Evolutionary conservation across 495 filamentous ascomycete species (phyloP), one percentile per base, ranked within the genome.

Genomic region (Patellaria atrata): DNA sequence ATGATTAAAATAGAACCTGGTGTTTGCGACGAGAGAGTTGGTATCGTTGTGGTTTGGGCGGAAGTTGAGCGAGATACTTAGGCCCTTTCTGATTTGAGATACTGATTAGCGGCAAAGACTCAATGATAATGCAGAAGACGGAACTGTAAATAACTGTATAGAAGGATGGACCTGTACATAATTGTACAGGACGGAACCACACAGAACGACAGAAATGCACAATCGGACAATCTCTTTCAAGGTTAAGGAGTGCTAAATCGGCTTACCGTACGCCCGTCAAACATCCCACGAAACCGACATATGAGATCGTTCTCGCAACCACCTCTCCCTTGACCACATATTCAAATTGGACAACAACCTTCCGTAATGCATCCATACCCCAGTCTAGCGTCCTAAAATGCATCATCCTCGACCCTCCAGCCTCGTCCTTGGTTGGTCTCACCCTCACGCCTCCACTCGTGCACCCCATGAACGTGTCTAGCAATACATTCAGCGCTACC

Each of bases 351-450:
- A 78, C 68, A 19, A 77, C 49, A 20, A 77, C 38, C 14, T 61
- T 52, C 13, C 75, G 60, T 19, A 79, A 51, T 9, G 50, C 45
- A 40, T 74, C 64, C 75, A 80, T 79, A 0, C 58, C 67, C 75
- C 75, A 80, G 44, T 80, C 75, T 30, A 80, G 50, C 2, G 72
- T 76, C 6, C 75, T 56, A 43, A 78, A 80, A 52, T 79, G 75
- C 40, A 77, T 40, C 61, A 77, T 68, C 29, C 43, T 54, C 0
- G n/a, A n/a, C n/a, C n/a, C 37, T 36, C 5, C 44, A 35, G 16
- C 48, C 27, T 1, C 39, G 35, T 18, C 33, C 45, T 17, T 18
- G 17, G 22, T 1, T 51, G 42, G n/a, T 21, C 54, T 45, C 2
- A 57, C 35, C 16, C 52, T 38, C 1, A 60, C 62, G 1, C 56